A percentile compares a stretch with the other conserved stretches of the same genome.
Conservation (phyloP, 2,329 filamentous ascomycete genomes). For the Ceratocystis albifundus region DNA sequence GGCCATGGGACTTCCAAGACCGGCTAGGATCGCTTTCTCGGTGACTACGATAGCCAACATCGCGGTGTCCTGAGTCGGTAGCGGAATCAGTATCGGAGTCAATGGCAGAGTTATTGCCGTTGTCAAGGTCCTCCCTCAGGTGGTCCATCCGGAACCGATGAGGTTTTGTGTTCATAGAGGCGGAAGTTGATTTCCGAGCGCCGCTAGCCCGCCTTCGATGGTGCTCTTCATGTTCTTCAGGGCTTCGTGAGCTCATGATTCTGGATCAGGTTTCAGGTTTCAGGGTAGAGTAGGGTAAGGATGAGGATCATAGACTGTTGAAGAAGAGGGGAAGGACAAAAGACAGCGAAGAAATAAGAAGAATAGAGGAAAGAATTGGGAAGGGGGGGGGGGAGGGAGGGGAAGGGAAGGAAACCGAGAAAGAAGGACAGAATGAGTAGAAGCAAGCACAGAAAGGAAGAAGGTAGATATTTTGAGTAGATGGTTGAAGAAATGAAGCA, state of each 20-base stretch:
- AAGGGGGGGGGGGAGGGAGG: background rate
- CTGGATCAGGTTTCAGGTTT: background rate
- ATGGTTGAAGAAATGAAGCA: background rate
- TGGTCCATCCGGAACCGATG: conserved; percentile 1
- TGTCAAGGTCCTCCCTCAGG: conserved; percentile 11
- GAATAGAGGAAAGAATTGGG: background rate
- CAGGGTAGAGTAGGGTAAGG: conserved; percentile 3
- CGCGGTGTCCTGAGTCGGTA: background rate
- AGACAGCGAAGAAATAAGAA: background rate
- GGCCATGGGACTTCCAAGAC: background rate
- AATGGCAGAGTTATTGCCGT: conserved; percentile 9
- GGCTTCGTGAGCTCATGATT: conserved; percentile 17
- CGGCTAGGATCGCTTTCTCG: background rate
- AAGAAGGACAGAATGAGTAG: background rate
- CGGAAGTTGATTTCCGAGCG: conserved; percentile 11
- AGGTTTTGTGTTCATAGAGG: background rate
- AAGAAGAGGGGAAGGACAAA: background rate
- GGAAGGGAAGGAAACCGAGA: background rate
- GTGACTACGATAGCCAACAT: conserved; percentile 1
- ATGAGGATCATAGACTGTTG: background rate
- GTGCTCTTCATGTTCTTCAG: conserved; percentile 14
- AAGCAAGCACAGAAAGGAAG: background rate
- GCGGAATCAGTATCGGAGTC: conserved; percentile 7
- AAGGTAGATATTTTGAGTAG: background rate
- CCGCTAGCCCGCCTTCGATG: conserved; percentile 9